Conservation (phyloP, 1,284 basidiomycete species). For the Sporisorium exsertum region DNA sequence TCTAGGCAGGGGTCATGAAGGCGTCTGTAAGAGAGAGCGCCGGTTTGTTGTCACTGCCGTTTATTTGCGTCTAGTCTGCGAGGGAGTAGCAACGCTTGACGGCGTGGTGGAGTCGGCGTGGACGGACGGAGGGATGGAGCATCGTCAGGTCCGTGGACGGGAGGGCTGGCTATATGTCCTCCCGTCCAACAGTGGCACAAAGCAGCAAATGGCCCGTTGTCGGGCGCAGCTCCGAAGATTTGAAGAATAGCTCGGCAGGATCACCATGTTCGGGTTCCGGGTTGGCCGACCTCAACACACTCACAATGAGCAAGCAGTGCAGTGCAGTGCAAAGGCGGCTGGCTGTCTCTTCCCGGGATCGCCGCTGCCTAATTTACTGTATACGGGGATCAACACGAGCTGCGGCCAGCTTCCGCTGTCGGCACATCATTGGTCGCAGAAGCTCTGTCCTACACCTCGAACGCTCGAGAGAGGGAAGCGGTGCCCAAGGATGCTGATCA, state of each 20-base stretch:
- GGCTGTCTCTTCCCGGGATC: no score
- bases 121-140: not conserved
- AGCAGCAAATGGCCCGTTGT: not conserved
- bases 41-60: not conserved
- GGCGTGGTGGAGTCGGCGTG: not conserved
- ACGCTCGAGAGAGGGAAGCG: not conserved
- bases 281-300: not conserved
- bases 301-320: not conserved
- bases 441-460: no score
- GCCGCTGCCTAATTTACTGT: not conserved
- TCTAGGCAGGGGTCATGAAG: not conserved
- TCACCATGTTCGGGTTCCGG: not conserved
- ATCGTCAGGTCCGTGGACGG: not conserved
- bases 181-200: not conserved
- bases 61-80: not conserved
- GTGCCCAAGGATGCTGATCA: not conserved
- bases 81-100: not conserved
- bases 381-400: not conserved
- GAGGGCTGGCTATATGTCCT: slow-evolving; percentile 3
- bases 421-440: no score
- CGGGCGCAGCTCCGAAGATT: not conserved
- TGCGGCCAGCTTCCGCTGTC: not conserved
- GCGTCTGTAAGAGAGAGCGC: not conserved
- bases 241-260: not conserved
- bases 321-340: not conserved